Base-by-base conservation (phyloP, 441 rosid genomes). In the Oxalis stricta region DNA sequence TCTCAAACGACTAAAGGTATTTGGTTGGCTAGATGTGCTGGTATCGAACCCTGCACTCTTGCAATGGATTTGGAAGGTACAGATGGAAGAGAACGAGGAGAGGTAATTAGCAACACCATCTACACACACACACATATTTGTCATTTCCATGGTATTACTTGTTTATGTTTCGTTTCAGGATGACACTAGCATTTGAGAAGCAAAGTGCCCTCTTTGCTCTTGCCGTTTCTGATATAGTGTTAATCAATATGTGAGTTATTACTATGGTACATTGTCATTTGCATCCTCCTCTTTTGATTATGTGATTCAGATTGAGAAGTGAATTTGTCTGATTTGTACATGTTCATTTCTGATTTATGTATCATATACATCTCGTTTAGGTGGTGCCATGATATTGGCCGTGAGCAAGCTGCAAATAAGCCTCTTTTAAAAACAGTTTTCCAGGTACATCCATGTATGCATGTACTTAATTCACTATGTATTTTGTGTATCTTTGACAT, bases 41-140 rank as follows among this genome's bases (percentile, higher is more conserved):
- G 85, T 38, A 82, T 93, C 56, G 96, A 93, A 58, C 99, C 99
- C 29, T 80, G 84, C 61, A 93, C 99, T 17, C 67, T 93, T 23
- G 86, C 84, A 60, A 93, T 93, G 97, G 99, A 93, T 51, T 71
- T 93, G 68, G 99, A 93, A 82, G 99, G 99, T 42, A 84, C 99
- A 2, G 97, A 92, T 72, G 99, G 99, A 58, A 77, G 99, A 73
- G 97, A 92, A 69, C 88, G 94, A 26, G 99, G 99, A 68, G 99
- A 92, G 96, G 97, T 92, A 58, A n/a, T n/a, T n/a, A n/a, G n/a
- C n/a, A n/a, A n/a, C n/a, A n/a, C n/a, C n/a, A n/a, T 15, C 19
- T 33, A 43, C 37, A 11, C 14, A n/a, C 11, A 33, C 33, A 15
- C 11, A 9, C 31, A 28, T 18, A 18, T n/a, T 9, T 38, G 33